Conservation (phyloP, 1,284 basidiomycete genomes). For the Inonotus hispidus region DNA sequence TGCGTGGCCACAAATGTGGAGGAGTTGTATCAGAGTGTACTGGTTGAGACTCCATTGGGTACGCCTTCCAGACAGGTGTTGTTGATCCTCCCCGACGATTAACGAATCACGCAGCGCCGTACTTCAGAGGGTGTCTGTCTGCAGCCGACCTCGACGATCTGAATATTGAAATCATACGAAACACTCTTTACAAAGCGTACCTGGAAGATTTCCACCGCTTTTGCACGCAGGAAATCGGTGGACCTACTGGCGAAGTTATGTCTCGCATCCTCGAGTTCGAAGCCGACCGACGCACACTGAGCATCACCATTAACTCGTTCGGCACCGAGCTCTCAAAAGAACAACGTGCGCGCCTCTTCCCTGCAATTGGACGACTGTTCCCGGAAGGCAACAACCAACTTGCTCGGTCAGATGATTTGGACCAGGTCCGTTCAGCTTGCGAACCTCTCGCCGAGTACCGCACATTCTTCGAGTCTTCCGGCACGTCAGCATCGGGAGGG, state of each 20-base stretch:
- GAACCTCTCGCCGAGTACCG: slow-evolving; percentile 90
- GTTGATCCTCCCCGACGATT: background rate
- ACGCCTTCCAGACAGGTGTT: slow-evolving; percentile 27
- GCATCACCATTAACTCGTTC: slow-evolving; percentile 99
- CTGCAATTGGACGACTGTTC: slow-evolving; percentile 88
- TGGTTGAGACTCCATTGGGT: slow-evolving; percentile 98
- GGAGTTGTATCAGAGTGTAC: slow-evolving; percentile 93
- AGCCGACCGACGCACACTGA: slow-evolving; percentile 94
- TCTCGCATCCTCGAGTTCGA: slow-evolving; percentile 88
- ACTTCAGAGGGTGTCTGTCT: slow-evolving; percentile 94
- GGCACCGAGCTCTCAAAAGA: slow-evolving; percentile 94
- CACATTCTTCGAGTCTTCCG: slow-evolving; percentile 75
- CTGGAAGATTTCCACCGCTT: slow-evolving; percentile 96
- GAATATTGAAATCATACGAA: slow-evolving; percentile 99
- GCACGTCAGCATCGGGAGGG: slow-evolving; percentile 28
- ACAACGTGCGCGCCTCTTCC: slow-evolving; percentile 93
- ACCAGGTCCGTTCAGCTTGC: slow-evolving; percentile 86
- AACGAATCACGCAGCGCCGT: slow-evolving; percentile 65
- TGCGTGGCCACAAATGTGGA: slow-evolving; percentile 99
- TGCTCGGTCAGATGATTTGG: slow-evolving; percentile 92
- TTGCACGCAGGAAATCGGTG: slow-evolving; percentile 65
- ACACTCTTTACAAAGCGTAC: slow-evolving; percentile 99
- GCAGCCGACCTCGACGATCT: slow-evolving; percentile 97
- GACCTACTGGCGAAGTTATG: slow-evolving; percentile 89
- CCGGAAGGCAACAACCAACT: slow-evolving; percentile 95